These are phyloP conservation scores for Paramecium pentaurelia DNA, from an alignment of 73 alveolate species.

Conservation along the genomic window DNA sequence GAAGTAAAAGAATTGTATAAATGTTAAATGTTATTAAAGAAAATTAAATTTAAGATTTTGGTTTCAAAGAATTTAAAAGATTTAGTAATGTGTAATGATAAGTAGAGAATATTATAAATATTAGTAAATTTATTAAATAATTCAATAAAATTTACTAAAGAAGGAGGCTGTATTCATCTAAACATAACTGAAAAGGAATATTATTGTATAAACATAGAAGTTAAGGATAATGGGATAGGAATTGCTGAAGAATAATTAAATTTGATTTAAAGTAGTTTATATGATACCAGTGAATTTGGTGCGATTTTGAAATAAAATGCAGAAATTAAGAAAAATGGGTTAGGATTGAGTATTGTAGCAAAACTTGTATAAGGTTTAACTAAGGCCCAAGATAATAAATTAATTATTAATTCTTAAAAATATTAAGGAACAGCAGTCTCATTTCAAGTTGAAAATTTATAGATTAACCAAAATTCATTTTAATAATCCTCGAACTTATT, in stretches of 20 bases:
- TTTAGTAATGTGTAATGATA: not conserved
- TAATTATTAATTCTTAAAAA: not conserved
- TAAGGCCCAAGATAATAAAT: not conserved
- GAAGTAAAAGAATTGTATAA: not conserved
- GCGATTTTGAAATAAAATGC: not conserved
- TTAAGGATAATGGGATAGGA: slow-evolving; percentile 29
- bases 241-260: not conserved
- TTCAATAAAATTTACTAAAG: not conserved
- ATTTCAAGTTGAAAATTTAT: not conserved
- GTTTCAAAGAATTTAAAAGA: too few species aligned
- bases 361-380: not conserved
- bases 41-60: not conserved
- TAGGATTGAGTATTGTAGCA: not conserved
- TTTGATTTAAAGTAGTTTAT: not conserved
- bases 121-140: slow-evolving; percentile 22
- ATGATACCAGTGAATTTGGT: not conserved
- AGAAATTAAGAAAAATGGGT: not conserved
- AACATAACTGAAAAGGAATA: not conserved
- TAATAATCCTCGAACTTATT: not conserved
- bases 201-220: not conserved
- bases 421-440: not conserved
- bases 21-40: not conserved
- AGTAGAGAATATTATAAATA: not conserved
- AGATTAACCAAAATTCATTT: not conserved
- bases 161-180: not conserved